Evolutionary conservation across 2,329 filamentous ascomycete genomes (phyloP).

Genomic region (Cladosporium halotolerans): DNA sequence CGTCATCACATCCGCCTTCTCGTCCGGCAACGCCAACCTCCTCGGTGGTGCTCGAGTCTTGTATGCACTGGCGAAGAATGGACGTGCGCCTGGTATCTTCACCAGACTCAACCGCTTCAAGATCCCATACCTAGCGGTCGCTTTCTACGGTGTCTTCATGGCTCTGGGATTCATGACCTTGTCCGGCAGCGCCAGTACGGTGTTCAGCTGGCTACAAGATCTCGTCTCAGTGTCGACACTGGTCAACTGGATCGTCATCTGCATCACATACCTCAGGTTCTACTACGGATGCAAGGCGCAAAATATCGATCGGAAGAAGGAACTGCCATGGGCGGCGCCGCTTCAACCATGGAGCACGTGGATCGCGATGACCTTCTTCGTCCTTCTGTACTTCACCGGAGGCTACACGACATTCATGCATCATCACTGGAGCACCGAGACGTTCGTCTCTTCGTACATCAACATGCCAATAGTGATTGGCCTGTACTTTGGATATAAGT

Average conservation of each 20-base stretch:
- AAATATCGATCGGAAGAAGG: too few species aligned
- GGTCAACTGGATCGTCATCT: constrained; percentile 50
- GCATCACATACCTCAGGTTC: too few species aligned
- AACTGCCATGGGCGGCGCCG: too few species aligned
- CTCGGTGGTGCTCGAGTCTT: constrained; percentile 48
- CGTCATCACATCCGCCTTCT: constrained; percentile 59
- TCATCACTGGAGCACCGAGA: too few species aligned
- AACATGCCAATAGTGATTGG: too few species aligned
- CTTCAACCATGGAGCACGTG: too few species aligned
- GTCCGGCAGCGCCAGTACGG: constrained; percentile 48
- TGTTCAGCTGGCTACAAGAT: constrained; percentile 60
- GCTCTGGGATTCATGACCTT: constrained; percentile 25
- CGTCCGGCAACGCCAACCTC: constrained; percentile 49
- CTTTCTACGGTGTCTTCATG: constrained; percentile 24
- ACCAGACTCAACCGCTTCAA: constrained; percentile 33
- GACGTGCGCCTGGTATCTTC: constrained; percentile 54
- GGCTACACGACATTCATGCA: too few species aligned
- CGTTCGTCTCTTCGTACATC: too few species aligned
- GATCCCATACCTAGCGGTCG: constrained; percentile 22
- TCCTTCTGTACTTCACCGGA: too few species aligned
- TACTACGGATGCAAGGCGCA: too few species aligned
- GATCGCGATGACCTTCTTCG: too few species aligned
- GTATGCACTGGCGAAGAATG: constrained; percentile 53
- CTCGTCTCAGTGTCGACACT: constrained; percentile 58
- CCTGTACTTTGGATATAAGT: too few species aligned